Evolutionary conservation across 345 rosid species (phyloP).

Genomic region (Populus ilicifolia): DNA sequence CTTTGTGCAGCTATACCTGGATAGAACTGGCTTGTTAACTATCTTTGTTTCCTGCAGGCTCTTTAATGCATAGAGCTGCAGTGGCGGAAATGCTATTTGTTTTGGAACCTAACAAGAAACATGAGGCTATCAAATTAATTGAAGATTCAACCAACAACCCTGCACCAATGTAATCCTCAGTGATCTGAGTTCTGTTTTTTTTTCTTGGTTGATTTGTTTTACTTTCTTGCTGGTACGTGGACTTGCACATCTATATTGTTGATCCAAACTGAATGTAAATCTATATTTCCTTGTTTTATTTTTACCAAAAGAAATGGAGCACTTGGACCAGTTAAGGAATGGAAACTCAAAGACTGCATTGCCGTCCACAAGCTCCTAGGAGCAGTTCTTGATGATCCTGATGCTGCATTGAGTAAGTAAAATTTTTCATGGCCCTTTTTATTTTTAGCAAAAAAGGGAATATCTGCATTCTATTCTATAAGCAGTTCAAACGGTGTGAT

Average conservation of each 20-base stretch:
- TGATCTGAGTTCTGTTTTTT: background rate
- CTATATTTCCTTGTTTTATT: background rate
- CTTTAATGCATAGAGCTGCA: slow-evolving; percentile 92
- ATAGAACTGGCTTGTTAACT: slow-evolving; percentile 1
- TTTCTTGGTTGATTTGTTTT: background rate
- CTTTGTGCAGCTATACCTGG: background rate
- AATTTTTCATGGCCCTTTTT: background rate
- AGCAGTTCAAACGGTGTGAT: background rate
- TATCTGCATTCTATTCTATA: background rate
- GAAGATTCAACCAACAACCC: slow-evolving; percentile 66
- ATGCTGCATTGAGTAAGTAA: slow-evolving; percentile 77
- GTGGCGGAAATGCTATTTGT: slow-evolving; percentile 75
- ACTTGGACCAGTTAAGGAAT: slow-evolving; percentile 52
- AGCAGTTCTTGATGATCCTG: slow-evolving; percentile 47
- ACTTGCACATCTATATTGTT: background rate
- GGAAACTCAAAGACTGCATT: slow-evolving; percentile 89
- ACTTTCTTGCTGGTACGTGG: background rate
- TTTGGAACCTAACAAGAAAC: slow-evolving; percentile 64
- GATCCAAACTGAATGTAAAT: slow-evolving; percentile 6
- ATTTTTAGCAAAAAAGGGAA: background rate
- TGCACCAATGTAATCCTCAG: slow-evolving; percentile 45
- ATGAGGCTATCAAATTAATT: slow-evolving; percentile 65
- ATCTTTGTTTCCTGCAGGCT: slow-evolving; percentile 42
- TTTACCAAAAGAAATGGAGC: slow-evolving; percentile 48
- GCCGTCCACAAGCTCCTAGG: slow-evolving; percentile 64